Conservation (phyloP, 805 yeast species). For the Nakazawaea ernobii region DNA sequence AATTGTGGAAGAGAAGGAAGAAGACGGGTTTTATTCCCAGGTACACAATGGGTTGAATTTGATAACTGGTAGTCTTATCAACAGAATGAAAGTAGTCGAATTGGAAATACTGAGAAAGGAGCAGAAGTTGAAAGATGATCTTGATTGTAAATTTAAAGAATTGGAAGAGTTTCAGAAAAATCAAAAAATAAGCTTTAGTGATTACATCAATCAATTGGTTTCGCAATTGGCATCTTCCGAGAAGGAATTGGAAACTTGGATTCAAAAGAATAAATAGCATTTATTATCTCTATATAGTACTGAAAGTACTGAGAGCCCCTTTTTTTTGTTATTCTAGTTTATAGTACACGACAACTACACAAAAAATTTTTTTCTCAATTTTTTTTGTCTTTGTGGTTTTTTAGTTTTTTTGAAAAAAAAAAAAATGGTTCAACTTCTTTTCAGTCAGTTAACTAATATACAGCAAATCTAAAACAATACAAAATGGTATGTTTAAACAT, state of each 20-base stretch:
- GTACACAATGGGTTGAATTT: constrained; percentile 6
- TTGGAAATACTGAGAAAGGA: constrained; percentile 3
- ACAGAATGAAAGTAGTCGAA: constrained; percentile 7
- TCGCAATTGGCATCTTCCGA: constrained; percentile 1
- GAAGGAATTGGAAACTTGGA: constrained; percentile 3
- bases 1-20: not conserved
- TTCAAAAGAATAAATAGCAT: not conserved
- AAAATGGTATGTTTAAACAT: constrained; percentile 8
- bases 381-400: not conserved
- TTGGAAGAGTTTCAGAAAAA: constrained; percentile 4
- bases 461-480: constrained; percentile 6
- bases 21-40: not conserved
- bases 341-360: not conserved
- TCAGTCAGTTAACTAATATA: not conserved
- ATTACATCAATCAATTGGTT: not conserved
- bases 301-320: not conserved
- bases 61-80: constrained; percentile 2
- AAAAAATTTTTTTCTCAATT: not conserved
- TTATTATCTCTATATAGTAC: no score
- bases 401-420: not conserved
- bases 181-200: not conserved
- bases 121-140: not conserved
- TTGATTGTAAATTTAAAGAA: constrained; percentile 2
- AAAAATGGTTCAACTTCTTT: not conserved
- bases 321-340: not conserved